phyloP scores from a whole-genome alignment of 768 basidiomycete species.

The Xanthoconium purpureum region DNA sequence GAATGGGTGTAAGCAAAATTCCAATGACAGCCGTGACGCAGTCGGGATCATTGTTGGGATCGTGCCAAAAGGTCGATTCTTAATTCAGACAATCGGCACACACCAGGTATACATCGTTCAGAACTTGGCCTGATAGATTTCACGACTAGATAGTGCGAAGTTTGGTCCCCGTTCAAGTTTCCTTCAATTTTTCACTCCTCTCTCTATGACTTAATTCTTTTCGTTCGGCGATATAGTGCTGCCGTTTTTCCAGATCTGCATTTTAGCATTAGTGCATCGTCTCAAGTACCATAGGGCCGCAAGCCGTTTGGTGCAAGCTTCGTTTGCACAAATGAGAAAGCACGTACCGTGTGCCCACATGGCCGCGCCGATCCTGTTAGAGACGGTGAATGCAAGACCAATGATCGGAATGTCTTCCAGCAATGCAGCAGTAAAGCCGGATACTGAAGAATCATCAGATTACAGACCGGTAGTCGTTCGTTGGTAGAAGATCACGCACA shows the following conservation, averaged over 20 bases:
- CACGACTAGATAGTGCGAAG: background rate
- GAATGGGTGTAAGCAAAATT: too few species aligned
- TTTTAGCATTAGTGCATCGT: background rate
- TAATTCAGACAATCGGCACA: too few species aligned
- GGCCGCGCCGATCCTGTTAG: slow-evolving; percentile 86
- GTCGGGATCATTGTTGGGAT: too few species aligned
- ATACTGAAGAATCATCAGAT: slow-evolving; percentile 43
- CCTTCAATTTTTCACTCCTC: background rate
- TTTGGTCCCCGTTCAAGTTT: background rate
- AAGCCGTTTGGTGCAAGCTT: too few species aligned
- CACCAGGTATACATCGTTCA: background rate
- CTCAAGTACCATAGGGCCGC: background rate
- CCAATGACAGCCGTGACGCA: too few species aligned
- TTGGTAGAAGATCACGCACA: slow-evolving; percentile 38
- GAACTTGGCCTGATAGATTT: background rate
- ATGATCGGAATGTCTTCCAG: slow-evolving; percentile 80
- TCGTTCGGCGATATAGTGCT: slow-evolving; percentile 42
- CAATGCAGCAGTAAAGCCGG: slow-evolving; percentile 82
- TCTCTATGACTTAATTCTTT: background rate
- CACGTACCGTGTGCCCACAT: slow-evolving; percentile 86
- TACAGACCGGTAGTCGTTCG: background rate
- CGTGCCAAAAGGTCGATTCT: too few species aligned
- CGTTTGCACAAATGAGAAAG: background rate
- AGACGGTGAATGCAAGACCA: slow-evolving; percentile 78
- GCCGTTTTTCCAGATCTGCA: slow-evolving; percentile 61